Evolutionary conservation across 176 grass and related monocot genomes (phyloP).

Genomic region (Bromus sterilis): DNA sequence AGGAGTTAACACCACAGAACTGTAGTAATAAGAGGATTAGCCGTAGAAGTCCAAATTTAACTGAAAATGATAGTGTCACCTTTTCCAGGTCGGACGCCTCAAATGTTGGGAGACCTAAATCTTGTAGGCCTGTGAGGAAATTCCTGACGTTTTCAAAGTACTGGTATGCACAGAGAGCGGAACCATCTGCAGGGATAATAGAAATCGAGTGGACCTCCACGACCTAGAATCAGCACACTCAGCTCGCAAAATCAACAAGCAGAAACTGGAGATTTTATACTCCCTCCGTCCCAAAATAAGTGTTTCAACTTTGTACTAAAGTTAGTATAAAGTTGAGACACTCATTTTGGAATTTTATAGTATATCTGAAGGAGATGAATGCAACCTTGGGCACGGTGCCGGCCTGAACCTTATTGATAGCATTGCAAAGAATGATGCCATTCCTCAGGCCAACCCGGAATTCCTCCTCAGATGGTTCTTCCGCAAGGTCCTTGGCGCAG

Average conservation of each 20-base stretch:
- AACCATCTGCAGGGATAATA: slow-evolving; percentile 43
- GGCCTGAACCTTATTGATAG: slow-evolving; percentile 80
- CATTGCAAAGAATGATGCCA: slow-evolving; percentile 91
- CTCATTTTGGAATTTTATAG: too few relatives aligned
- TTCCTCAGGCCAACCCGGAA: slow-evolving; percentile 78
- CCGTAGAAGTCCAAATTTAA: not conserved
- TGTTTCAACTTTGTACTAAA: too few relatives aligned
- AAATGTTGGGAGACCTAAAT: slow-evolving; percentile 87
- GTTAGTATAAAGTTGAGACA: too few relatives aligned
- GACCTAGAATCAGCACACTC: slow-evolving; percentile 40
- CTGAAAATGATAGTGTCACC: slow-evolving; percentile 39
- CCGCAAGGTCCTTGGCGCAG: slow-evolving; percentile 61
- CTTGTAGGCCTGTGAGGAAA: slow-evolving; percentile 57
- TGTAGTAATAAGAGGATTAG: not conserved
- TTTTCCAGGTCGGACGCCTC: slow-evolving; percentile 83
- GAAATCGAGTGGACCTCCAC: slow-evolving; percentile 70
- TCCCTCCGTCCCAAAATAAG: too few relatives aligned
- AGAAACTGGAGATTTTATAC: slow-evolving; percentile 17
- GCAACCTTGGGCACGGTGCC: slow-evolving; percentile 69
- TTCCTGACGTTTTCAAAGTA: slow-evolving; percentile 95
- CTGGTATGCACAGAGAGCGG: slow-evolving; percentile 71
- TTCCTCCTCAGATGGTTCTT: slow-evolving; percentile 86
- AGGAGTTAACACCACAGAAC: not conserved
- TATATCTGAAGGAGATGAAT: slow-evolving; percentile 20
- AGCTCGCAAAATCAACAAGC: slow-evolving; percentile 9